Conservation (phyloP, 441 rosid species). For the Dalechampia spathulata region DNA sequence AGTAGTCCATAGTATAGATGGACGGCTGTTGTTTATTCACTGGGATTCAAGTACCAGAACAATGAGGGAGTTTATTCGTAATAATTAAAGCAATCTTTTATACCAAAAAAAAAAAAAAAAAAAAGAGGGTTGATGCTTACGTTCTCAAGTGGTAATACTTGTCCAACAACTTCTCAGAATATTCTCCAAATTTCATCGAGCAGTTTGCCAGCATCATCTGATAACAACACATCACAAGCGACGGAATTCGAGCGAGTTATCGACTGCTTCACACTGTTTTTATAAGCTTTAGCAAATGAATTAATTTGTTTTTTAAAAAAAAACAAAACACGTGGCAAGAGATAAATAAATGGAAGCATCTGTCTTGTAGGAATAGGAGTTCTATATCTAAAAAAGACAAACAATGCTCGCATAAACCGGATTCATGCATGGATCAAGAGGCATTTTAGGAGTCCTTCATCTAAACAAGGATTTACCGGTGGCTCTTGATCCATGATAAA, state of each 20-base stretch:
- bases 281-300: background rate
- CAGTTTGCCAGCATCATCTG: slow-evolving; percentile 49
- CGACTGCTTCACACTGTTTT: no score
- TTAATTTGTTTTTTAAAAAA: background rate
- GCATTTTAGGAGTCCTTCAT: no score
- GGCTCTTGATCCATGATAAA: no score
- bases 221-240: slow-evolving; percentile 13
- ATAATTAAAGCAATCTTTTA: background rate
- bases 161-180: slow-evolving; percentile 68
- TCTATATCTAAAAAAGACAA: background rate
- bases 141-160: slow-evolving; percentile 65
- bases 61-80: background rate
- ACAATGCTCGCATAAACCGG: no score
- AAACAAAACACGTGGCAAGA: background rate
- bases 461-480: no score
- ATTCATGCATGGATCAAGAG: no score
- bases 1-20: no score
- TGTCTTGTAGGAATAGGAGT: background rate
- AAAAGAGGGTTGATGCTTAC: slow-evolving; percentile 2
- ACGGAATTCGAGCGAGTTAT: background rate
- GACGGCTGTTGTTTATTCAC: no score
- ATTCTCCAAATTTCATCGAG: slow-evolving; percentile 71
- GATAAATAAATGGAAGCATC: background rate
- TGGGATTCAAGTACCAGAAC: background rate
- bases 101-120: background rate